These are phyloP conservation scores for Candida coleopterorum DNA, from an alignment of 805 yeast species.

Conservation along the genomic window DNA sequence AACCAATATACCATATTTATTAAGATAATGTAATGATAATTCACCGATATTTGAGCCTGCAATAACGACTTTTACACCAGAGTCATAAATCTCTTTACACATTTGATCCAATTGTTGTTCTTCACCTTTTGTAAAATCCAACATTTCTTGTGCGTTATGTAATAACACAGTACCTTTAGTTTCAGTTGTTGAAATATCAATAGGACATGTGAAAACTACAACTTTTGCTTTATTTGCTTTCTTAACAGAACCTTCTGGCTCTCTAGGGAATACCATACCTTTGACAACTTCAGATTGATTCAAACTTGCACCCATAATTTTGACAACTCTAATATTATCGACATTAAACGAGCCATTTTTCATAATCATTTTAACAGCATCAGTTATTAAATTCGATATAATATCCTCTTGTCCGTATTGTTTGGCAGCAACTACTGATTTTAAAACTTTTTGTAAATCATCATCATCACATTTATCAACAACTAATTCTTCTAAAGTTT, in stretches of 20 bases:
- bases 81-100: conserved; percentile 74
- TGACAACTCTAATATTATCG: conserved; percentile 91
- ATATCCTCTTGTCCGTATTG: conserved; percentile 85
- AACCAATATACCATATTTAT: conserved; percentile 79
- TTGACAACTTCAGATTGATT: conserved; percentile 72
- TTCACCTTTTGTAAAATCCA: conserved; percentile 93
- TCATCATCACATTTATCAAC: conserved; percentile 47
- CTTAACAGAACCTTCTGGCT: conserved; percentile 90
- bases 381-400: conserved; percentile 72
- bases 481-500: conserved; percentile 61
- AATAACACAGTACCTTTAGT: conserved; percentile 95
- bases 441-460: conserved; percentile 66
- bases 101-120: conserved; percentile 86
- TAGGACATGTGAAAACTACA: conserved; percentile 88
- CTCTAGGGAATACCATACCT: conserved; percentile 98
- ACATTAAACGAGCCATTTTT: conserved; percentile 69
- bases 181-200: conserved; percentile 94
- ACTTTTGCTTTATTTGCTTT: conserved; percentile 70
- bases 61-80: conserved; percentile 83
- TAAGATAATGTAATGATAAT: conserved; percentile 85
- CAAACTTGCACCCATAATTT: conserved; percentile 89
- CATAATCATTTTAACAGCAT: conserved; percentile 71
- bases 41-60: conserved; percentile 97
- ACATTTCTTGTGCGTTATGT: conserved; percentile 95
- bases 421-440: conserved; percentile 88